Conservation (phyloP, 768 basidiomycete genomes). For the Sistotremastrum niveocremeum region DNA sequence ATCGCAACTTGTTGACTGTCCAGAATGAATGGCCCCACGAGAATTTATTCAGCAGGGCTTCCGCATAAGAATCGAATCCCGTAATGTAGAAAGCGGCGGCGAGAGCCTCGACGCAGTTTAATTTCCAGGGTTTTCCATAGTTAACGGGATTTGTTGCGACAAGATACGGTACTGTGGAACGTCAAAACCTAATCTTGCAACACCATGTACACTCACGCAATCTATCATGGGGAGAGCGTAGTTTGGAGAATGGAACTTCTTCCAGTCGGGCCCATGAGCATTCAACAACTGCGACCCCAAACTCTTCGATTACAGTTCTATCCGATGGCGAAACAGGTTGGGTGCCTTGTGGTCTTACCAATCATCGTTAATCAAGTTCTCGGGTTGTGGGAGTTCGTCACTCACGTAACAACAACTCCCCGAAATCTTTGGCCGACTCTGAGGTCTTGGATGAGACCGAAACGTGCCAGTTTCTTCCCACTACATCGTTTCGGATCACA, state of each 20-base stretch:
- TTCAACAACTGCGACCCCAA: constrained; percentile 92
- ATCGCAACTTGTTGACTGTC: constrained; percentile 61
- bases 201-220: constrained; percentile 41
- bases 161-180: constrained; percentile 72
- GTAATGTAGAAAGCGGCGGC: constrained; percentile 94
- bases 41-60: constrained; percentile 64
- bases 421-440: constrained; percentile 76
- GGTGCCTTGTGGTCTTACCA: constrained; percentile 65
- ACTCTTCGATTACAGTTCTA: constrained; percentile 54
- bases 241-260: constrained; percentile 90
- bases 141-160: constrained; percentile 95
- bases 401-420: constrained; percentile 90
- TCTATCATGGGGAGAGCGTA: constrained; percentile 85
- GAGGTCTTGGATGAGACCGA: constrained; percentile 75
- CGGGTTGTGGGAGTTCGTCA: constrained; percentile 7
- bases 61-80: constrained; percentile 72
- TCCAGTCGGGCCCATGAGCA: constrained; percentile 96
- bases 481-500: constrained; percentile 83
- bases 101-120: constrained; percentile 90
- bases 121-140: constrained; percentile 92
- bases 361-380: background rate
- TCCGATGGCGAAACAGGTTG: constrained; percentile 73
- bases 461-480: constrained; percentile 82
- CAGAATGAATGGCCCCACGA: constrained; percentile 88
- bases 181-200: background rate